A percentile compares a stretch with the other conserved stretches of the same genome.
Conservation (phyloP, 2,329 filamentous ascomycete genomes). For the Clathrospora elynae region DNA sequence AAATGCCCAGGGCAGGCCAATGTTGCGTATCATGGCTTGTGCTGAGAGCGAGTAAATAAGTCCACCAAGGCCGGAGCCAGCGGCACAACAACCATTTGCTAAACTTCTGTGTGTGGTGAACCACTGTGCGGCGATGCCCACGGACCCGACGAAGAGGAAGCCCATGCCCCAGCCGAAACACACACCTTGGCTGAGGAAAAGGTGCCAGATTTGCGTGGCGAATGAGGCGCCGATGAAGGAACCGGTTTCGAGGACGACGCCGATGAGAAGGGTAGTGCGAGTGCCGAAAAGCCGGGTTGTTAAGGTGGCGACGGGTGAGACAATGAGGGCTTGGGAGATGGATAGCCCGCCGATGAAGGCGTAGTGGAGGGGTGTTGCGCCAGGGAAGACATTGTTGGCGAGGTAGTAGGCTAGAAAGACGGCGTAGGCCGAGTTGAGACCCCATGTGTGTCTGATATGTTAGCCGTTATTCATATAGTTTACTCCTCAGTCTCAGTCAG, state of each 20-base stretch:
- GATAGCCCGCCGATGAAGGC: conserved; percentile 78
- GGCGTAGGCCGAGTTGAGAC: conserved; percentile 72
- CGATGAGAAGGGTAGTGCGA: conserved; percentile 65
- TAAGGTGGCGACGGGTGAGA: conserved; percentile 70
- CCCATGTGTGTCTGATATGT: conserved; percentile 66
- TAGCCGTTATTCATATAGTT: too few relatives aligned
- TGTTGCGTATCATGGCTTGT: conserved; percentile 68
- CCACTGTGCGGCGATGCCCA: conserved; percentile 74
- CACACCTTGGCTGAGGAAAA: conserved; percentile 75
- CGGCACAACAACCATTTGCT: conserved; percentile 69
- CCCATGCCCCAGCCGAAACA: conserved; percentile 81
- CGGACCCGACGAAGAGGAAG: conserved; percentile 72
- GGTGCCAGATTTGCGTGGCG: conserved; percentile 70
- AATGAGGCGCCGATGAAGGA: conserved; percentile 75
- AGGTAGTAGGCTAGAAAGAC: conserved; percentile 77
- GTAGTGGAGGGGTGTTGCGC: conserved; percentile 68
- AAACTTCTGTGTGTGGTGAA: conserved; percentile 71
- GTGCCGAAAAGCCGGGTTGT: conserved; percentile 67
- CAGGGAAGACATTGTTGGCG: conserved; percentile 64
- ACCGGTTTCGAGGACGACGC: conserved; percentile 66
- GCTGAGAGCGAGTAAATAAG: conserved; percentile 70
- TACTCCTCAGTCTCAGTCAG: too few relatives aligned
- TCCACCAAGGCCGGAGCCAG: conserved; percentile 77
- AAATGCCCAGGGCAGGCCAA: conserved; percentile 71
- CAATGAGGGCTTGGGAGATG: conserved; percentile 67